A percentile compares a stretch with the other conserved stretches of the same genome.
Conservation (phyloP, 2,329 filamentous ascomycete genomes). For the Cercospora zeina region DNA sequence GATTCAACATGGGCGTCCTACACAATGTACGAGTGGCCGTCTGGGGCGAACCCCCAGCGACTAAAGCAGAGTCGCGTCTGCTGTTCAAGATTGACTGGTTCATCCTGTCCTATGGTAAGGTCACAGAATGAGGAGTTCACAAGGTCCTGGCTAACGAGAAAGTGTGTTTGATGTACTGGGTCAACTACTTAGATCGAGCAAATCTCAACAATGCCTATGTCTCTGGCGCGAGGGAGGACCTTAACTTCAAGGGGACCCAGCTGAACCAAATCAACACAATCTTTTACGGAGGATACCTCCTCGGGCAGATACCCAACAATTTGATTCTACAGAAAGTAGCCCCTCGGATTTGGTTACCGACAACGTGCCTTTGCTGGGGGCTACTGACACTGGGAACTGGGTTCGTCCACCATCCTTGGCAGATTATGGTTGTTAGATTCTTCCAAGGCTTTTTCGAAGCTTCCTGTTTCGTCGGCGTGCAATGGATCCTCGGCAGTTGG, state of each 20-base stretch:
- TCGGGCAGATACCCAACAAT: slow-evolving; percentile 64
- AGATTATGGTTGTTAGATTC: slow-evolving; percentile 62
- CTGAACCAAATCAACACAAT: slow-evolving; percentile 47
- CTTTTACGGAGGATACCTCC: slow-evolving; percentile 44
- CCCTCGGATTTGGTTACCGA: slow-evolving; percentile 56
- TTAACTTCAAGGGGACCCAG: slow-evolving; percentile 52
- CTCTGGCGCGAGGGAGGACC: slow-evolving; percentile 56
- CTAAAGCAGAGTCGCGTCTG: slow-evolving; percentile 30
- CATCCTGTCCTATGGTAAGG: slow-evolving; percentile 36
- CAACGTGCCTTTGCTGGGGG: slow-evolving; percentile 59
- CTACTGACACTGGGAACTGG: slow-evolving; percentile 57
- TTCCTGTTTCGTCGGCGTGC: slow-evolving; percentile 35
- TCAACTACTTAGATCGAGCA: slow-evolving; percentile 49
- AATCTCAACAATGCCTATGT: slow-evolving; percentile 59
- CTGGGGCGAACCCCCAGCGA: slow-evolving; percentile 34
- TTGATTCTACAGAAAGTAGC: slow-evolving; percentile 63
- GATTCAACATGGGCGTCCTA: slow-evolving; percentile 29
- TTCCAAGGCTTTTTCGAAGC: slow-evolving; percentile 43
- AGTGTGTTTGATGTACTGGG: slow-evolving; percentile 45
- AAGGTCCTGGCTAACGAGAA: too few relatives aligned
- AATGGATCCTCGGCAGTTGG: slow-evolving; percentile 34
- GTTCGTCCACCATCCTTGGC: slow-evolving; percentile 51
- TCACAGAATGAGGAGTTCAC: too few relatives aligned
- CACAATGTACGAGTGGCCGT: slow-evolving; percentile 31
- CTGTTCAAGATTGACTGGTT: slow-evolving; percentile 39